phyloP scores from a whole-genome alignment of 164 flowering plant species.

The Protea cynaroides region DNA sequence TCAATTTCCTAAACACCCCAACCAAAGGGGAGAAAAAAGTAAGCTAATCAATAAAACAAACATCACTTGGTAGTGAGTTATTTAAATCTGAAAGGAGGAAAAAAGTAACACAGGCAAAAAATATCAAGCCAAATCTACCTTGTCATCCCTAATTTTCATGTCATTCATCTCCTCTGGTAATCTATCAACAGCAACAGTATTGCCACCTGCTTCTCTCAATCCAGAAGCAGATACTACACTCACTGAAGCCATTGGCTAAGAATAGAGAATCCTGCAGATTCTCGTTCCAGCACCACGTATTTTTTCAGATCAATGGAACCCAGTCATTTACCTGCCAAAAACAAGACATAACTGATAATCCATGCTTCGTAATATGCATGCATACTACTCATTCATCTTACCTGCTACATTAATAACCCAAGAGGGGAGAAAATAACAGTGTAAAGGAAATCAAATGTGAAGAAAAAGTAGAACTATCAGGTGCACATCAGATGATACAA shows the following conservation, averaged over 20 bases:
- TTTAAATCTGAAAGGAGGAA: neutral
- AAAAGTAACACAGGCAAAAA: neutral
- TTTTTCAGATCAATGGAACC: neutral
- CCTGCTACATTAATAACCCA: neutral
- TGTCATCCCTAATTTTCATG: slow-evolving; percentile 76
- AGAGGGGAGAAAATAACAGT: neutral
- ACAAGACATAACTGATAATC: neutral
- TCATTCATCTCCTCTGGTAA: slow-evolving; percentile 78
- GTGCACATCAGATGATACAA: neutral
- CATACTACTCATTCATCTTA: neutral
- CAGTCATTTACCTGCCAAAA: slow-evolving; percentile 24
- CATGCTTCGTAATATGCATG: too few relatives aligned
- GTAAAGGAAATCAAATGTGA: neutral
- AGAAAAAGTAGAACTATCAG: neutral
- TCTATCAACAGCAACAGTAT: slow-evolving; percentile 42
- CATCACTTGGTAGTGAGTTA: neutral
- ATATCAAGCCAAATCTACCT: slow-evolving; percentile 25
- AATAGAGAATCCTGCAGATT: slow-evolving; percentile 2
- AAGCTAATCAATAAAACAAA: neutral
- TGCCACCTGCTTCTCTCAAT: slow-evolving; percentile 41
- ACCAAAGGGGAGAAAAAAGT: neutral
- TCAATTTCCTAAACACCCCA: slow-evolving; percentile 41
- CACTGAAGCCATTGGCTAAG: slow-evolving; percentile 46
- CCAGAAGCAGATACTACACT: slow-evolving; percentile 40
- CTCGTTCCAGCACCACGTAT: slow-evolving; percentile 2